phyloP scores from a whole-genome alignment of 1,284 basidiomycete genomes.

The Peniophora sp. region DNA sequence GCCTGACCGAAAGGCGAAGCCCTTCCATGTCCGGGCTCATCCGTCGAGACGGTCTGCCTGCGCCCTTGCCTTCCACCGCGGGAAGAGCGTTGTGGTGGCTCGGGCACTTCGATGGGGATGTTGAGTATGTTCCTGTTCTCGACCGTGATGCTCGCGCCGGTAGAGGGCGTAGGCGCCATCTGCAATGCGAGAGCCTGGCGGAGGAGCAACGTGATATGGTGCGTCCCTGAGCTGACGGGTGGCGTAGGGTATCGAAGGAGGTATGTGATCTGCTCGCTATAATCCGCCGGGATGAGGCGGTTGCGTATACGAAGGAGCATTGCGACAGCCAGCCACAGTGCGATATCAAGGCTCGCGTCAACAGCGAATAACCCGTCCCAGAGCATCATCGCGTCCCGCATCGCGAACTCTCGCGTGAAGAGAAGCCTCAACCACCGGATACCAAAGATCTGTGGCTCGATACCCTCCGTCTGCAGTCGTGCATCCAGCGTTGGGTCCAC shows the following conservation, averaged over 20 bases:
- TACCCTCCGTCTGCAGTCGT: conserved; percentile 66
- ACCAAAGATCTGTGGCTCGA: conserved; percentile 92
- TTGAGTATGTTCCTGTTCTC: conserved; percentile 76
- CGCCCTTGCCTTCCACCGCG: conserved; percentile 15
- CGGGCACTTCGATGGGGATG: conserved; percentile 59
- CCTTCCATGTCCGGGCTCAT: conserved; percentile 2
- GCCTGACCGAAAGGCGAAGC: too few relatives aligned
- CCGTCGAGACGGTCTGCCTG: conserved; percentile 10
- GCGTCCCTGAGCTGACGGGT: conserved; percentile 23
- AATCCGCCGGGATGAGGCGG: conserved; percentile 75
- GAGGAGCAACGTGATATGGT: conserved; percentile 65
- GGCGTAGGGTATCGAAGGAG: conserved; percentile 78
- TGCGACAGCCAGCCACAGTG: conserved; percentile 81
- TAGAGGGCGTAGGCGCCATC: conserved; percentile 62
- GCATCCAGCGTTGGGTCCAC: conserved; percentile 80
- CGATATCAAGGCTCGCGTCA: conserved; percentile 64
- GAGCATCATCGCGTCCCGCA: conserved; percentile 68
- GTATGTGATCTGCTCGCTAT: conserved; percentile 74
- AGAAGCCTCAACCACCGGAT: conserved; percentile 89
- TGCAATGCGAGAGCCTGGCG: conserved; percentile 77
- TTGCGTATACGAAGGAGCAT: conserved; percentile 92
- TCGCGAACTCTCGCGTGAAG: conserved; percentile 82
- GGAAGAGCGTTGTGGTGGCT: conserved; percentile 33
- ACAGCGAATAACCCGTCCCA: conserved; percentile 92
- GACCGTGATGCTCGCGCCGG: conserved; percentile 66